phyloP scores from a whole-genome alignment of 176 grass and related monocot species.

The Dendrocalamus sinicus region DNA sequence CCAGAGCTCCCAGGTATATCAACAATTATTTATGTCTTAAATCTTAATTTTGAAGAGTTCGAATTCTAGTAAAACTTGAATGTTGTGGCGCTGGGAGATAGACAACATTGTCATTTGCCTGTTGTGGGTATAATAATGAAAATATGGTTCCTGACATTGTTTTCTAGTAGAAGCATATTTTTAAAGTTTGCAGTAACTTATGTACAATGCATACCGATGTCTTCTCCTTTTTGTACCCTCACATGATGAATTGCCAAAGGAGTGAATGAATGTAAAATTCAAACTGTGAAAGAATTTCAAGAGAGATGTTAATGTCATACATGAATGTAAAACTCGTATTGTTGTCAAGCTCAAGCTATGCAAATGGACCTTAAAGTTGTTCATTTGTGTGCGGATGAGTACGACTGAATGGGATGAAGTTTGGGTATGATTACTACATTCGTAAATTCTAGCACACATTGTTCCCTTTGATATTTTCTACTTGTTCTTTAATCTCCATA shows the following conservation, averaged over 20 bases:
- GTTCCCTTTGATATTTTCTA: too few species aligned
- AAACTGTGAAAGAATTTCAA: too few species aligned
- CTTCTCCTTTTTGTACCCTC: constrained; percentile 7
- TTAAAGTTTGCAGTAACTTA: not conserved
- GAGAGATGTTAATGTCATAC: not conserved
- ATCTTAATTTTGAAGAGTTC: not conserved
- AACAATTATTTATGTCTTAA: not conserved
- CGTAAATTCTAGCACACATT: too few species aligned
- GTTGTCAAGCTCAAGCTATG: too few species aligned
- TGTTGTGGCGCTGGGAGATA: not conserved
- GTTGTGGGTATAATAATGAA: not conserved
- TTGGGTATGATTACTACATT: too few species aligned
- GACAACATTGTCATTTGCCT: not conserved
- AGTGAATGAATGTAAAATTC: constrained; percentile 29
- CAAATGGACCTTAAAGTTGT: too few species aligned
- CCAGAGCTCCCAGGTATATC: constrained; percentile 58
- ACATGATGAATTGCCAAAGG: constrained; percentile 53
- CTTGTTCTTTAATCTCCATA: too few species aligned
- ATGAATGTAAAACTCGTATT: not conserved
- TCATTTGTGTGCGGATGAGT: too few species aligned
- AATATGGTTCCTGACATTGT: not conserved
- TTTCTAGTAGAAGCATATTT: not conserved
- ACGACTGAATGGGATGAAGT: too few species aligned
- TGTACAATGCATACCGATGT: not conserved
- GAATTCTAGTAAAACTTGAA: constrained; percentile 10